phyloP scores from a whole-genome alignment of 1,284 basidiomycete genomes.

The Veloporphyrellus conicus region DNA sequence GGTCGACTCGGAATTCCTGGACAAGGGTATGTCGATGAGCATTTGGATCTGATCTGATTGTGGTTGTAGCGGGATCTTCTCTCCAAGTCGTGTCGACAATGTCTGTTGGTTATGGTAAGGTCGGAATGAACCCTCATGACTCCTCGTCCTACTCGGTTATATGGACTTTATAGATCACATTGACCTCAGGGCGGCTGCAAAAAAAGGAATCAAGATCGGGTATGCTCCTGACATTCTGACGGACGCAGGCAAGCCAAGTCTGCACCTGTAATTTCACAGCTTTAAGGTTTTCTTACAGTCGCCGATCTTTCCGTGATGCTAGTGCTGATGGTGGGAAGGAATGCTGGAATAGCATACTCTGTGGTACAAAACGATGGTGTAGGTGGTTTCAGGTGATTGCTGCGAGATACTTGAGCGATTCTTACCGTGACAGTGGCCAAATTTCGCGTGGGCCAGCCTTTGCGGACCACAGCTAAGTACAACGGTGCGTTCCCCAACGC shows the following conservation, averaged over 20 bases:
- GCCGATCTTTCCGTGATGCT: slow-evolving; percentile 88
- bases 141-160: slow-evolving; percentile 1
- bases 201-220: slow-evolving; percentile 71
- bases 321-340: slow-evolving; percentile 84
- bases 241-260: slow-evolving; percentile 61
- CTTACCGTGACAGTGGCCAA: slow-evolving; percentile 48
- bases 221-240: slow-evolving; percentile 91
- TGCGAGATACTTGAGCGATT: background rate
- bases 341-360: slow-evolving; percentile 60
- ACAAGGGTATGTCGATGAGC: slow-evolving; percentile 46
- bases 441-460: slow-evolving; percentile 69
- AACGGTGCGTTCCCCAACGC: slow-evolving; percentile 45
- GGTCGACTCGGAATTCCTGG: slow-evolving; percentile 72
- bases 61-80: slow-evolving; percentile 55
- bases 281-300: slow-evolving; percentile 42
- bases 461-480: slow-evolving; percentile 76
- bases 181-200: slow-evolving; percentile 59
- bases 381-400: slow-evolving; percentile 17
- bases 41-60: background rate
- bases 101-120: slow-evolving; percentile 80
- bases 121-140: too few species aligned
- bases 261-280: background rate
- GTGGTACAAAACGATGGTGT: slow-evolving; percentile 69
- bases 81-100: slow-evolving; percentile 85
- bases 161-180: slow-evolving; percentile 66